phyloP scores from a whole-genome alignment of 2,329 filamentous ascomycete genomes.

The Aaosphaeria pasadenensis region DNA sequence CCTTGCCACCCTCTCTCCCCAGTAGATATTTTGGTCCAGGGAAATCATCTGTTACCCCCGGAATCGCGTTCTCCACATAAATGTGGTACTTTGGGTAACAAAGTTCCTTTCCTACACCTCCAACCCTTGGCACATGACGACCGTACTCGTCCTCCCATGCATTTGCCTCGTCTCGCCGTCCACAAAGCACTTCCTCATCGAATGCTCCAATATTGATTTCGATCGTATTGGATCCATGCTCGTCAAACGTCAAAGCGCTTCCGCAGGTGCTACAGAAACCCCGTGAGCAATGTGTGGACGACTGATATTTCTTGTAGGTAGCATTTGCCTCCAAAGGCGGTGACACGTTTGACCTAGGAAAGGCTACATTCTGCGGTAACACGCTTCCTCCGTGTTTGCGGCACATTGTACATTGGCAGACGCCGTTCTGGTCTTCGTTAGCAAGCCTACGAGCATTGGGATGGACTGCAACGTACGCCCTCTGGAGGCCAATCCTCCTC shows the following conservation, averaged over 20 bases:
- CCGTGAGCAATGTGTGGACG: slow-evolving; percentile 10
- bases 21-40: slow-evolving; percentile 17
- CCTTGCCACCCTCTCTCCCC: slow-evolving; percentile 7
- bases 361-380: slow-evolving; percentile 16
- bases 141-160: slow-evolving; percentile 22
- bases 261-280: slow-evolving; percentile 24
- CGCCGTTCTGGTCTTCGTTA: slow-evolving; percentile 14
- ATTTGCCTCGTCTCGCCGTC: slow-evolving; percentile 14
- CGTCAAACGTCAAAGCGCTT: slow-evolving; percentile 15
- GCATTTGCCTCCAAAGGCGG: slow-evolving; percentile 12
- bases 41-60: slow-evolving; percentile 22
- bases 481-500: slow-evolving; percentile 18
- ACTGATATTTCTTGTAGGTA: slow-evolving; percentile 18
- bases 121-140: slow-evolving; percentile 13
- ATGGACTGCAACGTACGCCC: slow-evolving; percentile 6
- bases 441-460: not conserved
- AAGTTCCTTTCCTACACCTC: slow-evolving; percentile 17
- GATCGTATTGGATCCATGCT: slow-evolving; percentile 7
- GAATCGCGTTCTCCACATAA: slow-evolving; percentile 20
- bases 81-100: slow-evolving; percentile 17
- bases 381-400: slow-evolving; percentile 22
- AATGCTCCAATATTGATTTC: slow-evolving; percentile 22
- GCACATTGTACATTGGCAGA: slow-evolving; percentile 29
- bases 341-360: slow-evolving; percentile 12
- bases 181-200: slow-evolving; percentile 23